A percentile compares a stretch with the other conserved stretches of the same genome.
Conservation (phyloP, 768 basidiomycete genomes). For the Calocera viscosa region DNA sequence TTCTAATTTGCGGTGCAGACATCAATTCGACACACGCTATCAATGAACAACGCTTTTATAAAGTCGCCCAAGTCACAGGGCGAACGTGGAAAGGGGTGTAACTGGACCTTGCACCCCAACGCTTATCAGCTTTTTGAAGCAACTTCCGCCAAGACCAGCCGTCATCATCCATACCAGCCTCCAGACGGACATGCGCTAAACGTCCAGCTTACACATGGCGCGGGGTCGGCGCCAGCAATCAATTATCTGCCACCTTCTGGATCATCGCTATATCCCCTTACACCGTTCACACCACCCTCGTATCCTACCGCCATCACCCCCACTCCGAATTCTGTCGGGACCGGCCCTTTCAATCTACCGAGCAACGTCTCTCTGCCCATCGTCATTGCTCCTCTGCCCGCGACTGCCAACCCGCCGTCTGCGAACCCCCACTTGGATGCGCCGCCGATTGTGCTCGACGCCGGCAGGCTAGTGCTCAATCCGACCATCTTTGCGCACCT, state of each 20-base stretch:
- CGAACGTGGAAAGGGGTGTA: conserved; percentile 40
- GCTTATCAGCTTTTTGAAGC: conserved; percentile 6
- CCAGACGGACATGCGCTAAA: background rate
- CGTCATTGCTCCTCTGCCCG: conserved; percentile 50
- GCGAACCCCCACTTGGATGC: conserved; percentile 32
- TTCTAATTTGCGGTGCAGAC: conserved; percentile 40
- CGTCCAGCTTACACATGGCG: background rate
- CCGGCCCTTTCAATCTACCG: conserved; percentile 22
- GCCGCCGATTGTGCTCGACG: conserved; percentile 67
- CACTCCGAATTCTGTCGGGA: conserved; percentile 8
- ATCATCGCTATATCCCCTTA: conserved; percentile 16
- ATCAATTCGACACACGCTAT: conserved; percentile 90
- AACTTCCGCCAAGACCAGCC: background rate
- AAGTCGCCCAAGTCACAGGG: conserved; percentile 78
- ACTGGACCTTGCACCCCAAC: background rate
- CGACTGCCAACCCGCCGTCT: conserved; percentile 40
- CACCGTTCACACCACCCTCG: conserved; percentile 20
- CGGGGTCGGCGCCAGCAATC: background rate
- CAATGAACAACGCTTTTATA: conserved; percentile 79
- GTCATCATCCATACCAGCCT: background rate
- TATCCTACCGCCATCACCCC: conserved; percentile 16
- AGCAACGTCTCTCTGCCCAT: conserved; percentile 64
- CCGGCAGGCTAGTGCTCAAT: conserved; percentile 71
- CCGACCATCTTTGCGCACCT: conserved; percentile 74
- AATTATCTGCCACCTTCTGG: background rate